A percentile compares a stretch with the other conserved stretches of the same genome.
phyloP scores from a whole-genome alignment of 2,329 filamentous ascomycete species.

The Metarhizium guizhouense region DNA sequence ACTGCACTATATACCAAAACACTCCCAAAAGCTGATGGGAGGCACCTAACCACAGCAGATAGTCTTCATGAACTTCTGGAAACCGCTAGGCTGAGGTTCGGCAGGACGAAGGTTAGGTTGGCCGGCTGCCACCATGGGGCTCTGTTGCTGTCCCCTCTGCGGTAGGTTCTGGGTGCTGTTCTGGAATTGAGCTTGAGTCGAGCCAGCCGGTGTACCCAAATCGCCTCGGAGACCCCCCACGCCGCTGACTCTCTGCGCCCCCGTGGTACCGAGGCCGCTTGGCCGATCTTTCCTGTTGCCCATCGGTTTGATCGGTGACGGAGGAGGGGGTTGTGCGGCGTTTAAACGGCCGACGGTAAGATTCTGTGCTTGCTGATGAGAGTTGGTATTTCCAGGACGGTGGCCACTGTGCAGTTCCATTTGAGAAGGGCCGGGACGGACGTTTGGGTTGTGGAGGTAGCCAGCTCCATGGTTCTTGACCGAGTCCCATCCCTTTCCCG shows the following conservation, averaged over 20 bases:
- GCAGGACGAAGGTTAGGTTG: slow-evolving; percentile 46
- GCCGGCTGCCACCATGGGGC: slow-evolving; percentile 45
- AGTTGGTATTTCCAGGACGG: slow-evolving; percentile 55
- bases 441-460: slow-evolving; percentile 67
- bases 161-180: slow-evolving; percentile 86
- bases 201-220: slow-evolving; percentile 75
- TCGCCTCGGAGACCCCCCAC: slow-evolving; percentile 60
- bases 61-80: slow-evolving; percentile 88
- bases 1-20: slow-evolving; percentile 20
- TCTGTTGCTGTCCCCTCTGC: slow-evolving; percentile 52
- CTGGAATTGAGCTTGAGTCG: slow-evolving; percentile 93
- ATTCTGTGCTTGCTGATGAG: slow-evolving; percentile 52
- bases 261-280: slow-evolving; percentile 67
- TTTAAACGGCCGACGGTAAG: slow-evolving; percentile 86
- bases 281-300: slow-evolving; percentile 65
- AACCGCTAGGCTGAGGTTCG: slow-evolving; percentile 69
- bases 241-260: slow-evolving; percentile 69
- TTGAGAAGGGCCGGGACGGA: slow-evolving; percentile 70
- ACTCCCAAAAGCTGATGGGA: slow-evolving; percentile 16
- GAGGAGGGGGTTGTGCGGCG: slow-evolving; percentile 82
- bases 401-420: slow-evolving; percentile 73
- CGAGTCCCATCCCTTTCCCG: slow-evolving; percentile 80
- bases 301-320: slow-evolving; percentile 74
- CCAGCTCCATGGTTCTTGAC: slow-evolving; percentile 54
- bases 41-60: slow-evolving; percentile 72